Evolutionary conservation across 495 filamentous ascomycete species (phyloP).

Genomic region (Tuber magnatum): DNA sequence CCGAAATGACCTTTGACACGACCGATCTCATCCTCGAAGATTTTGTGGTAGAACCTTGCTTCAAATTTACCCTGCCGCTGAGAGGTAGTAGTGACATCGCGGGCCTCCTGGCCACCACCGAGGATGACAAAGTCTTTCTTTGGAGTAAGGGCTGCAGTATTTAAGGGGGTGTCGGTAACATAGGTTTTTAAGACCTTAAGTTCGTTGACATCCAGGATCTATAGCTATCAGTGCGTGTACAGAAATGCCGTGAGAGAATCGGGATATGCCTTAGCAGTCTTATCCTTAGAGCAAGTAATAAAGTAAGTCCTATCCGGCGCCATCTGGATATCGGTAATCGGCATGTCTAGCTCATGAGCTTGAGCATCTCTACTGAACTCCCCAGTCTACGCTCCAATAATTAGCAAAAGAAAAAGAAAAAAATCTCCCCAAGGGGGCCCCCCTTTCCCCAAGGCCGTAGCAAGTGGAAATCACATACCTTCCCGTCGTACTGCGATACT

Average conservation of each 20-base stretch:
- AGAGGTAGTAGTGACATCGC: conserved; percentile 96
- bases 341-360: conserved; percentile 73
- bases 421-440: not conserved
- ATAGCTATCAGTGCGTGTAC: conserved; percentile 23
- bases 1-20: conserved; percentile 95
- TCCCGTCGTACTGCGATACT: conserved; percentile 89
- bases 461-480: conserved; percentile 49
- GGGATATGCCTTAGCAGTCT: conserved; percentile 71
- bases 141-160: conserved; percentile 83
- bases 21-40: conserved; percentile 97
- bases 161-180: conserved; percentile 86
- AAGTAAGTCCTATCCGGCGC: conserved; percentile 89
- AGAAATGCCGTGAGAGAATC: not conserved
- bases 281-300: conserved; percentile 96
- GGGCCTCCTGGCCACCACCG: conserved; percentile 93
- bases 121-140: conserved; percentile 97
- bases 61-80: conserved; percentile 97
- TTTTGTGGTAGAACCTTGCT: conserved; percentile 96
- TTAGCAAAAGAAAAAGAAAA: conserved; percentile 8
- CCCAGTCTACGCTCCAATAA: conserved; percentile 54
- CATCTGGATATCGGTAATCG: conserved; percentile 93
- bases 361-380: conserved; percentile 70
- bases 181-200: conserved; percentile 92
- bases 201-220: conserved; percentile 73
- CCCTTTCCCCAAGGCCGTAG: not conserved